Conservation (phyloP, 73 alveolate species). For the Effrenium voratum region DNA sequence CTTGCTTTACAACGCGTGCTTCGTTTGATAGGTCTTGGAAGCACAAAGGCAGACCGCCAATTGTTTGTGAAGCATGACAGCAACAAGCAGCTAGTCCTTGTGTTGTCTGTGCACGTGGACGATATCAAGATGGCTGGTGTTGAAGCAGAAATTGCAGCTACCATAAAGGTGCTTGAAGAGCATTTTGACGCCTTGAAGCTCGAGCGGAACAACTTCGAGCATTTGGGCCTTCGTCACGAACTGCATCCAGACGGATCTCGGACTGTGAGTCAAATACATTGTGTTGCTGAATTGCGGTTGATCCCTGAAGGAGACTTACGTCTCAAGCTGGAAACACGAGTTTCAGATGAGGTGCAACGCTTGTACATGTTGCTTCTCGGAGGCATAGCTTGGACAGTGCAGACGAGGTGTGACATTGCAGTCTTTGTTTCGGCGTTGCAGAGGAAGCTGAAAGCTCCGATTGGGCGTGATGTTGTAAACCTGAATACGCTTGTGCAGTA, state of each 20-base stretch:
- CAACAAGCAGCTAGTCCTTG: neutral
- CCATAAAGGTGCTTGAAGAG: neutral
- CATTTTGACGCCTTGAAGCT: neutral
- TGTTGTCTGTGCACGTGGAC: neutral
- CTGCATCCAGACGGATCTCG: neutral
- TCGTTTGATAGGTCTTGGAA: neutral
- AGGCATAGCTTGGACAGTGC: constrained; percentile 17
- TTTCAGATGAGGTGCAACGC: neutral
- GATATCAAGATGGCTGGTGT: neutral
- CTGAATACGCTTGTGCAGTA: neutral
- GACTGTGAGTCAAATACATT: neutral
- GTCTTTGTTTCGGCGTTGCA: constrained; percentile 31
- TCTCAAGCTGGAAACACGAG: neutral
- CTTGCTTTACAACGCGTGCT: neutral
- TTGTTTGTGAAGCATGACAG: neutral
- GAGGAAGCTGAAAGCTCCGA: neutral
- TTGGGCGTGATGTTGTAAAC: neutral
- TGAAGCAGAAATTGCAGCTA: neutral
- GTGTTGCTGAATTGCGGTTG: neutral
- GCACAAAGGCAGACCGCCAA: neutral
- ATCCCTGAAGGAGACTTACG: neutral
- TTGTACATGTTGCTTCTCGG: neutral
- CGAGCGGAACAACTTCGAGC: neutral
- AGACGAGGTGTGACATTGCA: constrained; percentile 2
- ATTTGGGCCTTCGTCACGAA: neutral